These are phyloP conservation scores for Colletotrichum gloeosporioides DNA, from an alignment of 2,329 filamentous ascomycete species.

Conservation along the genomic window DNA sequence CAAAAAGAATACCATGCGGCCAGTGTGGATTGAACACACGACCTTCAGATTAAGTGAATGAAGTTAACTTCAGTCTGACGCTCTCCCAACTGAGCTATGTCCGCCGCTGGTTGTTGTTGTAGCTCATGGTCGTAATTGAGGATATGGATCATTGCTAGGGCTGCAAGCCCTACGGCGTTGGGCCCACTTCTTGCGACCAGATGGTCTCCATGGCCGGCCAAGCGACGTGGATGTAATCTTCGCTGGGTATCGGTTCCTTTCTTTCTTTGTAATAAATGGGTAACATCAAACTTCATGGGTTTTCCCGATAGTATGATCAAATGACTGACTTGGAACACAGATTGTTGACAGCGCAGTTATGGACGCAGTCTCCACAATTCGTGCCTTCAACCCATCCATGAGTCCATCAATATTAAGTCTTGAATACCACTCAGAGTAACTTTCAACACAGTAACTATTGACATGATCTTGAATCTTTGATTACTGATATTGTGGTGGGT, in stretches of 20 bases:
- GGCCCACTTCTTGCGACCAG: background rate
- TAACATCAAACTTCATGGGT: fast-evolving
- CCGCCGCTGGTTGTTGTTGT: background rate
- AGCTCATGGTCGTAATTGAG: fast-evolving
- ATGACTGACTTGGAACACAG: fast-evolving
- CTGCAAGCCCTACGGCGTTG: background rate
- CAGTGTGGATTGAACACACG: conserved; percentile 22
- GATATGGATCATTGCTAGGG: background rate
- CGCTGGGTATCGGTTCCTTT: fast-evolving
- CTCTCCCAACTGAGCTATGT: conserved; percentile 23
- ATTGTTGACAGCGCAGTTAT: background rate
- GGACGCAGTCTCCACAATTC: background rate
- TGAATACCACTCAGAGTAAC: background rate
- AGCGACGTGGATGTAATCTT: background rate
- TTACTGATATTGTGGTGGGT: fast-evolving
- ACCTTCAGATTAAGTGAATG: conserved; percentile 18
- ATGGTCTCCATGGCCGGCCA: background rate
- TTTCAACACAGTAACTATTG: background rate
- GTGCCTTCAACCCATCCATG: fast-evolving
- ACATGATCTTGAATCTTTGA: fast-evolving
- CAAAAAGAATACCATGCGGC: background rate
- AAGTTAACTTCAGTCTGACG: conserved; percentile 21
- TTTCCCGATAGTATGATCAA: background rate
- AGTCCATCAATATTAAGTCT: background rate
- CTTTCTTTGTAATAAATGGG: fast-evolving